Evolutionary conservation across 345 rosid species (phyloP).

Genomic region (Corchorus olitorius): DNA sequence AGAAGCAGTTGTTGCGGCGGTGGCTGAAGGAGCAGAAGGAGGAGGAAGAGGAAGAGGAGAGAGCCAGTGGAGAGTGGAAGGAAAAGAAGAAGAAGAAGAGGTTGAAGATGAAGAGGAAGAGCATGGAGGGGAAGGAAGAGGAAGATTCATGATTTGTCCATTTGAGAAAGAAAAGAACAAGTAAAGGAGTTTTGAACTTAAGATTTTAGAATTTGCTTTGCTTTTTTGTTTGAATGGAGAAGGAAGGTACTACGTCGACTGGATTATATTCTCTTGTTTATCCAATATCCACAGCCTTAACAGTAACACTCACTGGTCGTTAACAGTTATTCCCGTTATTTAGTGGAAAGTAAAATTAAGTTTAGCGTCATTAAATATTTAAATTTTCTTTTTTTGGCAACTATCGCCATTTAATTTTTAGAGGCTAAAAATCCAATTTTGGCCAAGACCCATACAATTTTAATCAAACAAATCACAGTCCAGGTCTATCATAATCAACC

Average conservation of each 20-base stretch:
- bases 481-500: too few species aligned
- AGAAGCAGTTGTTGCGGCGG: constrained; percentile 16
- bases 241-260: constrained; percentile 45
- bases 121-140: constrained; percentile 28
- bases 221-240: constrained; percentile 43
- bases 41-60: constrained; percentile 19
- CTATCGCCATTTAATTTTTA: too few species aligned
- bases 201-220: constrained; percentile 18
- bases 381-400: too few species aligned
- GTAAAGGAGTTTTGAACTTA: too few species aligned
- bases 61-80: constrained; percentile 32
- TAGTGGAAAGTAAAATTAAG: too few species aligned
- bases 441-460: too few species aligned
- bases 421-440: too few species aligned
- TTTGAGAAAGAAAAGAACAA: constrained; percentile 12
- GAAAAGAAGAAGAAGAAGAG: constrained; percentile 14
- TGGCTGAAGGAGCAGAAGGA: constrained; percentile 27
- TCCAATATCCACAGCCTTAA: background rate
- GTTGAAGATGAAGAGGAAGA: constrained; percentile 37
- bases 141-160: constrained; percentile 73
- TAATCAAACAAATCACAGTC: too few species aligned
- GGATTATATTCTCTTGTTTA: constrained; percentile 32
- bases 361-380: too few species aligned
- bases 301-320: background rate
- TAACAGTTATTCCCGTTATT: background rate